Conservation (phyloP, 257 asterid genomes). For the Craterostigma plantagineum region DNA sequence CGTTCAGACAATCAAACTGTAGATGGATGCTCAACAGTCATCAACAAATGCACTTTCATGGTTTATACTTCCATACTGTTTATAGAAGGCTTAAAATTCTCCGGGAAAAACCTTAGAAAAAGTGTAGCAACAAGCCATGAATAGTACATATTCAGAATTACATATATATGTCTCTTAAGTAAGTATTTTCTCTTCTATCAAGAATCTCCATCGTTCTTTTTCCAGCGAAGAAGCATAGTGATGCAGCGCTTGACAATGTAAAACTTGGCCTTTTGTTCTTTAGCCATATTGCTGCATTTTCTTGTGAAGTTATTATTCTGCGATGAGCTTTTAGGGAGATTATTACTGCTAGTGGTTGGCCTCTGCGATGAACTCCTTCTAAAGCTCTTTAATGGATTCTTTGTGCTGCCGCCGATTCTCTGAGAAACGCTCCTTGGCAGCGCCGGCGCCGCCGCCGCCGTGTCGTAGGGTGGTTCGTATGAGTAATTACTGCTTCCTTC, state of each 20-base stretch:
- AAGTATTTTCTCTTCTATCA: background rate
- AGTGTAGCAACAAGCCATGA: too few species aligned
- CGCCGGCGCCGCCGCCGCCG: too few species aligned
- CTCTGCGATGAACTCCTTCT: slow-evolving; percentile 2
- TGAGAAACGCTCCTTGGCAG: slow-evolving; percentile 1
- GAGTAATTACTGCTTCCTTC: background rate
- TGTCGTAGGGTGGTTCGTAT: background rate
- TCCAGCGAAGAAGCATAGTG: background rate
- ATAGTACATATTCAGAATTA: too few species aligned
- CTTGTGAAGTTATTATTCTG: slow-evolving; percentile 1
- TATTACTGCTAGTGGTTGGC: too few species aligned
- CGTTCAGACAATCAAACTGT: too few species aligned
- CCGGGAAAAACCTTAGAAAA: too few species aligned
- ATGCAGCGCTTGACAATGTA: slow-evolving; percentile 4
- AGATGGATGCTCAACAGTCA: too few species aligned
- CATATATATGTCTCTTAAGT: too few species aligned
- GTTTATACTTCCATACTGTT: too few species aligned
- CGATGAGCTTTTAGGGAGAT: too few species aligned
- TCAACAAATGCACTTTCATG: too few species aligned
- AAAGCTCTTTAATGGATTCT: background rate
- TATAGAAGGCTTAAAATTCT: too few species aligned
- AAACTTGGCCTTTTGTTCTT: slow-evolving; percentile 1
- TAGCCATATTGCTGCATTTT: slow-evolving; percentile 1
- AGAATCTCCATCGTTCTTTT: slow-evolving; percentile 2
- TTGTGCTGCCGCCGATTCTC: background rate